Conservation (phyloP, 2,329 filamentous ascomycete genomes). For the Dactylellina sp. region DNA sequence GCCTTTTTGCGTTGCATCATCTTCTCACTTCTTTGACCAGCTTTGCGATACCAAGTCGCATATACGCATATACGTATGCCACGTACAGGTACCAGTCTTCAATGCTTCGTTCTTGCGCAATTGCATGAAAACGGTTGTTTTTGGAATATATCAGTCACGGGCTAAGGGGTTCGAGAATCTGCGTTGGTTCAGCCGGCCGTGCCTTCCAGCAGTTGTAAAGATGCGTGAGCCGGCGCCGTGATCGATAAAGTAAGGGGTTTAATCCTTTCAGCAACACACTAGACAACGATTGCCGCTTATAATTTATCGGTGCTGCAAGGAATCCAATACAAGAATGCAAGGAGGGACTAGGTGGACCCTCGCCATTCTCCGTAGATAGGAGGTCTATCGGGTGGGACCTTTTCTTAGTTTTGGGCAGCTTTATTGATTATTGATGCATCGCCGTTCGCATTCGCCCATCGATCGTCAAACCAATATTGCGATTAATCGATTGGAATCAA, state of each 20-base stretch:
- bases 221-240: no score
- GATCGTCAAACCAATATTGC: not conserved
- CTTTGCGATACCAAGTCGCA: no score
- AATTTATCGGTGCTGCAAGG: not conserved
- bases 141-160: not conserved
- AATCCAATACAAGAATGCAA: conserved; percentile 1
- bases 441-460: not conserved
- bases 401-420: not conserved
- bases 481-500: not conserved
- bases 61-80: not conserved
- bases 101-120: no score
- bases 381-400: not conserved
- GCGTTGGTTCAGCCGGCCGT: not conserved
- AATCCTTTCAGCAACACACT: not conserved
- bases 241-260: conserved; percentile 1
- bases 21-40: not conserved
- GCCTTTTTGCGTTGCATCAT: no score
- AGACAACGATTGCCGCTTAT: not conserved
- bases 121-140: no score
- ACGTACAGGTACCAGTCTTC: no score
- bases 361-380: conserved; percentile 16
- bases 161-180: not conserved
- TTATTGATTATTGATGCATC: not conserved
- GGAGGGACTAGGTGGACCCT: conserved; percentile 2
- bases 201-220: no score